Evolutionary conservation across 1,284 basidiomycete genomes (phyloP).

Genomic region (Ganoderma boninense): DNA sequence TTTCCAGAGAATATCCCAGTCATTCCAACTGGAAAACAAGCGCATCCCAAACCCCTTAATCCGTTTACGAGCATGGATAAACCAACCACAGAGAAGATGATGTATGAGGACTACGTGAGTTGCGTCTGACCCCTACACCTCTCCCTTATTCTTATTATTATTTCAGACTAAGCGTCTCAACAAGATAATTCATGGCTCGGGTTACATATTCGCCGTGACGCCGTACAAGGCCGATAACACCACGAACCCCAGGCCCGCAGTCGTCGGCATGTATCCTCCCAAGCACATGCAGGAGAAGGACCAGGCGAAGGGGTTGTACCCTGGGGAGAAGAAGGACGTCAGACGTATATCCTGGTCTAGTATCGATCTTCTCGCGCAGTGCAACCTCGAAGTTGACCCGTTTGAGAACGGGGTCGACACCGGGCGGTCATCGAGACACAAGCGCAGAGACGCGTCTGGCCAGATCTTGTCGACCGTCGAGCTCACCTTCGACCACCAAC

Average conservation of each 20-base stretch:
- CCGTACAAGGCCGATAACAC: conserved; percentile 5
- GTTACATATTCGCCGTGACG: conserved; percentile 4
- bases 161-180: not conserved
- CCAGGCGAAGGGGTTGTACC: not conserved
- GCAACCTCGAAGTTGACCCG: conserved; percentile 17
- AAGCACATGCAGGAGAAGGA: not conserved
- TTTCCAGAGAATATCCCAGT: not conserved
- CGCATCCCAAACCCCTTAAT: not conserved
- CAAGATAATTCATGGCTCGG: not conserved
- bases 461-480: conserved; percentile 21
- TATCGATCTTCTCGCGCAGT: conserved; percentile 20
- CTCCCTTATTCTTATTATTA: not conserved
- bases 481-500: conserved; percentile 19
- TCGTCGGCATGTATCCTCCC: conserved; percentile 13
- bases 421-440: not conserved
- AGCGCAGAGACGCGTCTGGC: conserved; percentile 6
- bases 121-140: no score
- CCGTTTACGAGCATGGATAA: not conserved
- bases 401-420: conserved; percentile 7
- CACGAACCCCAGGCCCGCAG: not conserved
- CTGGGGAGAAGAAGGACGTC: not conserved
- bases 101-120: conserved; percentile 12
- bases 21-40: not conserved
- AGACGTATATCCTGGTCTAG: conserved; percentile 11
- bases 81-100: not conserved